Evolutionary conservation across 2,329 filamentous ascomycete species (phyloP).

Genomic region (Ampelomyces quisqualis): DNA sequence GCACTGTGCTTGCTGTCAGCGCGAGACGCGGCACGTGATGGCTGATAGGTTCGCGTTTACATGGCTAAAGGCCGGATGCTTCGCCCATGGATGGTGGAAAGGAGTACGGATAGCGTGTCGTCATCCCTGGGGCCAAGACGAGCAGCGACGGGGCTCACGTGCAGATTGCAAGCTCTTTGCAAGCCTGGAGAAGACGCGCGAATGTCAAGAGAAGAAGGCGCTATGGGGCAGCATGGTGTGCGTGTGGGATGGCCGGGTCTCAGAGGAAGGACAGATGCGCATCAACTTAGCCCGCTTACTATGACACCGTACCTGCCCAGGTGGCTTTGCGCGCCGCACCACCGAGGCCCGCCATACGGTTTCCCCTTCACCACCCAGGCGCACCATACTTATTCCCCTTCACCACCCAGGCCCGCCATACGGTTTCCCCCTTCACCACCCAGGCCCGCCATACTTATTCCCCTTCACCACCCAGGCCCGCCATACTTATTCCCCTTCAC

Average conservation of each 20-base stretch:
- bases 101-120: constrained; percentile 7
- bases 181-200: background rate
- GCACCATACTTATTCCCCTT: background rate
- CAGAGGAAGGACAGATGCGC: constrained; percentile 4
- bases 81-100: constrained; percentile 9
- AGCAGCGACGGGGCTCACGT: background rate
- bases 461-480: no score
- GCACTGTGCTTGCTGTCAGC: constrained; percentile 34
- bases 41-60: no score
- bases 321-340: constrained; percentile 2
- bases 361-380: background rate
- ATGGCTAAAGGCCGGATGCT: no score
- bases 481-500: no score
- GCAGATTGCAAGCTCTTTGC: background rate
- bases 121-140: background rate
- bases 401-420: no score
- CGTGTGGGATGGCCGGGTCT: background rate
- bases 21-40: constrained; percentile 7
- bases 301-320: constrained; percentile 1
- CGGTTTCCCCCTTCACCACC: no score
- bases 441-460: no score
- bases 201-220: constrained; percentile 3
- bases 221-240: background rate
- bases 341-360: background rate
- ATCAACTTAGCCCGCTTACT: no score